phyloP scores from a whole-genome alignment of 2,329 filamentous ascomycete species.

The Pochonia chlamydosporia region DNA sequence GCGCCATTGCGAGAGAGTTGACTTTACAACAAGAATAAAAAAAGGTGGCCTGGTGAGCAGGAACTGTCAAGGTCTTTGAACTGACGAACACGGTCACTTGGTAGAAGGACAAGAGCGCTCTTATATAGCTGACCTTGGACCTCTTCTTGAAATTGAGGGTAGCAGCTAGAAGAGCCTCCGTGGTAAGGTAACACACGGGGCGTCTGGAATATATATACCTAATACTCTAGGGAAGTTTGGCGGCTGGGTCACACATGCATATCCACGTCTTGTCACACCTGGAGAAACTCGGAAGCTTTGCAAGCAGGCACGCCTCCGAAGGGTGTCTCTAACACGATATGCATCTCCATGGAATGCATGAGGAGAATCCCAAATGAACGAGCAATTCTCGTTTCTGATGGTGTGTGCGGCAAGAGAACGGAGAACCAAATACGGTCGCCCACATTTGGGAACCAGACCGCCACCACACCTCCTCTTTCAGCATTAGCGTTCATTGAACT shows the following conservation, averaged over 20 bases:
- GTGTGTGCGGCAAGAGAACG: not conserved
- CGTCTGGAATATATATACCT: not conserved
- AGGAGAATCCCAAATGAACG: not conserved
- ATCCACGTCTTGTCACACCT: not conserved
- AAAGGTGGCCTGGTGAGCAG: no score
- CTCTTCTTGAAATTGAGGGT: not conserved
- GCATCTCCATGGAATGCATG: not conserved
- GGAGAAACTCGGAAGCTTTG: not conserved
- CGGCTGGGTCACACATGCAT: not conserved
- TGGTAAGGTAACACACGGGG: not conserved
- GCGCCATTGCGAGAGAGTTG: not conserved
- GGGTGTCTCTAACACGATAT: slow-evolving; percentile 1
- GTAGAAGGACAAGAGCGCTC: not conserved
- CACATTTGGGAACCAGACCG: not conserved
- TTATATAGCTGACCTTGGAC: not conserved
- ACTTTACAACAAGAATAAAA: not conserved
- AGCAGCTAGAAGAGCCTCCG: not conserved
- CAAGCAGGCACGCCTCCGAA: not conserved
- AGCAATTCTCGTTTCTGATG: not conserved
- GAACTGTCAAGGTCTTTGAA: no score
- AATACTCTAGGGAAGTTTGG: not conserved
- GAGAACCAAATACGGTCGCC: not conserved
- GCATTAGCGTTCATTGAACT: not conserved
- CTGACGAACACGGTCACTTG: no score
- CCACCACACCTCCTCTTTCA: not conserved